phyloP scores from a whole-genome alignment of 1,284 basidiomycete species.

The Ceratobasidium sp. region DNA sequence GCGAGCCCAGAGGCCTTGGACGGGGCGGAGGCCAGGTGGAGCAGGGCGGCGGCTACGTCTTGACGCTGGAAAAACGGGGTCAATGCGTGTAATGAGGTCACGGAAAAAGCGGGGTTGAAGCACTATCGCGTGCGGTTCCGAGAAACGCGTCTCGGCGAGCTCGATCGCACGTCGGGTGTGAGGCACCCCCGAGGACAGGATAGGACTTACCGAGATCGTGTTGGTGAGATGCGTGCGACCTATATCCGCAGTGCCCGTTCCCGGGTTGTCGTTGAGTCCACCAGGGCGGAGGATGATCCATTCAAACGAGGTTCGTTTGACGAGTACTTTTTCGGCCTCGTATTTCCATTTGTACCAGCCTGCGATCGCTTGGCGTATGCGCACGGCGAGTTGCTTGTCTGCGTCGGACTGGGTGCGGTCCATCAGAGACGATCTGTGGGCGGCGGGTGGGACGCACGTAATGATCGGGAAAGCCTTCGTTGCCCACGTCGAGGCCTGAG shows the following conservation, averaged over 20 bases:
- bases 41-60: conserved; percentile 46
- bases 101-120: background rate
- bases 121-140: background rate
- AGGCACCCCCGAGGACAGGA: background rate
- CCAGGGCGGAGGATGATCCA: conserved; percentile 80
- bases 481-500: conserved; percentile 71
- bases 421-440: conserved; percentile 30
- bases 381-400: conserved; percentile 62
- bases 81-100: background rate
- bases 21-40: conserved; percentile 35
- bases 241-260: conserved; percentile 64
- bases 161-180: background rate
- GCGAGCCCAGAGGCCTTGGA: conserved; percentile 44
- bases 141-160: background rate
- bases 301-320: conserved; percentile 66
- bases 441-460: conserved; percentile 59
- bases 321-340: conserved; percentile 75
- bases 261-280: conserved; percentile 64
- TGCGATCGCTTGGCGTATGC: conserved; percentile 59
- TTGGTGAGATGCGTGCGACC: conserved; percentile 66
- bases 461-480: conserved; percentile 64
- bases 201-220: conserved; percentile 62
- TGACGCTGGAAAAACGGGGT: conserved; percentile 39
- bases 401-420: conserved; percentile 58
- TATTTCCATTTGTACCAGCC: conserved; percentile 73